phyloP scores from a whole-genome alignment of 352 stramenopile species.

The Thraustochytrium striatum region DNA sequence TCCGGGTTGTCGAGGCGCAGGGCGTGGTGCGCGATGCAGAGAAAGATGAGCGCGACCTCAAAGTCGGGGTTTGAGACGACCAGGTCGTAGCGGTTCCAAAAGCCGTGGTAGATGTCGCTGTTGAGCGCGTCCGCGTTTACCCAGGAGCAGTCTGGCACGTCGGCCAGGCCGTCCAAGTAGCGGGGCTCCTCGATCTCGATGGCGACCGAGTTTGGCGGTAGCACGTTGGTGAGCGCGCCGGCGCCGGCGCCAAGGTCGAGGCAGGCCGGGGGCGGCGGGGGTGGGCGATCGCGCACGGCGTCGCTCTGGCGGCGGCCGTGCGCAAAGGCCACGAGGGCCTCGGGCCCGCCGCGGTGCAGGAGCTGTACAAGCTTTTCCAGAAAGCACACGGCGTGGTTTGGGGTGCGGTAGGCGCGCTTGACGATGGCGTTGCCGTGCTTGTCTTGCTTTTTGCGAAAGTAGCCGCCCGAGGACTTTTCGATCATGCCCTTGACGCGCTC shows the following conservation, averaged over 20 bases:
- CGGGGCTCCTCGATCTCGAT: slow-evolving; percentile 38
- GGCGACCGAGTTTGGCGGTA: not conserved
- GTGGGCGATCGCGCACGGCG: not conserved
- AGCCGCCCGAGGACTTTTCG: slow-evolving; percentile 40
- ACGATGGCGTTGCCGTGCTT: slow-evolving; percentile 2
- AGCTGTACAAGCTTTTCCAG: not conserved
- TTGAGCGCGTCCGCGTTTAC: slow-evolving; percentile 14
- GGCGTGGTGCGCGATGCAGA: slow-evolving; percentile 11
- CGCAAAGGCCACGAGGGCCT: not conserved
- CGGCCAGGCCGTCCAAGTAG: slow-evolving; percentile 2
- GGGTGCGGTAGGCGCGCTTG: slow-evolving; percentile 44
- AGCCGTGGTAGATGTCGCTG: not conserved
- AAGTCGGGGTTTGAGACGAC: slow-evolving; percentile 43
- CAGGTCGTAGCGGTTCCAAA: not conserved
- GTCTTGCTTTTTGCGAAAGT: slow-evolving; percentile 27
- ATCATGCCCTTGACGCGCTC: slow-evolving; percentile 41
- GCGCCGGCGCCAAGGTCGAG: slow-evolving; percentile 21
- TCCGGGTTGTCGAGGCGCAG: slow-evolving; percentile 24
- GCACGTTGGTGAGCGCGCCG: slow-evolving; percentile 12
- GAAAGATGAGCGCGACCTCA: slow-evolving; percentile 39
- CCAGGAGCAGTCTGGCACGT: slow-evolving; percentile 3
- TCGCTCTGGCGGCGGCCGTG: not conserved
- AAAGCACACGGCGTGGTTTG: slow-evolving; percentile 42
- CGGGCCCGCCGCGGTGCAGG: not conserved
- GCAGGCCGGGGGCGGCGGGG: not conserved